Percentiles rank a stretch among this genome's conserved stretches.
phyloP scores from a whole-genome alignment of 1,284 basidiomycete genomes.

The Trichosporon sp. region DNA sequence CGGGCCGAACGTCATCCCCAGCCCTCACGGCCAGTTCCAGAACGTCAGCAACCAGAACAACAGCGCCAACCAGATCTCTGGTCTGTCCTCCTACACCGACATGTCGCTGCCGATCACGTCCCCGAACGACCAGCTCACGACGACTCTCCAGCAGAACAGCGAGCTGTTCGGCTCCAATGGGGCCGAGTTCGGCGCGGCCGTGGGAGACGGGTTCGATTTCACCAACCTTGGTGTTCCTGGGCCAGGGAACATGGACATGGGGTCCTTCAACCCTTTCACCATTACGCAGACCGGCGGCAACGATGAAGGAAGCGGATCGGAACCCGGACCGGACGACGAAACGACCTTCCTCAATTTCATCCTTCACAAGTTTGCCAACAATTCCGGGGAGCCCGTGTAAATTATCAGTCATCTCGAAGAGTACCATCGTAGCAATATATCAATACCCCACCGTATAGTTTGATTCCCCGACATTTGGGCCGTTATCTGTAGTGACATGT shows the following conservation, averaged over 20 bases:
- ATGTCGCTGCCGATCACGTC: conserved; percentile 4
- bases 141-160: not conserved
- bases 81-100: not conserved
- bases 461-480: not conserved
- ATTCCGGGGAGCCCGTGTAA: conserved; percentile 33
- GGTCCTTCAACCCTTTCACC: conserved; percentile 48
- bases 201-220: conserved; percentile 42
- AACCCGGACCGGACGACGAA: conserved; percentile 32
- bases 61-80: conserved; percentile 6
- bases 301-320: conserved; percentile 27
- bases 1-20: not conserved
- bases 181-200: conserved; percentile 30
- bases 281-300: conserved; percentile 36
- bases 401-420: not conserved
- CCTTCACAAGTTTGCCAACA: conserved; percentile 46
- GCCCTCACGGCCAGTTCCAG: not conserved
- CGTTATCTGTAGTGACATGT: conserved; percentile 5
- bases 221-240: conserved; percentile 32
- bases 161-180: conserved; percentile 4
- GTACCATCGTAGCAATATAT: conserved; percentile 2
- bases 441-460: conserved; percentile 1
- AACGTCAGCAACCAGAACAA: conserved; percentile 3
- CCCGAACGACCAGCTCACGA: not conserved
- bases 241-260: conserved; percentile 21
- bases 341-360: conserved; percentile 46